Evolutionary conservation across 768 basidiomycete genomes (phyloP), one percentile per base, ranked within the genome.

Genomic region (Mycena filopes): DNA sequence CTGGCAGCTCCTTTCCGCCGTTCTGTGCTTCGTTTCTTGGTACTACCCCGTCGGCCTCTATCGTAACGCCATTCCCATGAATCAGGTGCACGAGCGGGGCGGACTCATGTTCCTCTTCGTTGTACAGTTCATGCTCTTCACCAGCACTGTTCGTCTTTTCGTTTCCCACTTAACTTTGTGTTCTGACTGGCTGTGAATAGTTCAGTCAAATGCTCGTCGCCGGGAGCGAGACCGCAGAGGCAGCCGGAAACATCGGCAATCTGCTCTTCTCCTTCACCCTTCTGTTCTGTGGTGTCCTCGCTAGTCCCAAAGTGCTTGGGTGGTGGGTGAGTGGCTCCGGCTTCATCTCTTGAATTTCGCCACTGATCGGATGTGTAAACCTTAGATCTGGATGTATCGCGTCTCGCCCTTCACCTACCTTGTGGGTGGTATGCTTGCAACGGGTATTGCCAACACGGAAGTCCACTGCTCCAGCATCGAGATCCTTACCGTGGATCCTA

Each of bases 391-490:
- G 76, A 78, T 81, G 78, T 82, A 81, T 54, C 66, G 73, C 18
- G 46, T 77, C 21, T 78, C 78, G 31, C 77, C 79, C 1, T 74
- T 74, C 68, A 75, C 72, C 3, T 81, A 81, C 50, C 54, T 82
- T 25, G 72, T 80, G 26, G 76, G 76, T 10, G 80, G 74, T 28
- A 69, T 78, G 57, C 58, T 76, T 26, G 46, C 70, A 8, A 70
- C 69, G n/a, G 73, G 73, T 15, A 46, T 75, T 25, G 73, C 74
- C 40, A 72, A 80, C 23, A 46, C 53, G 6, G 49, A 70, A 0
- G 76, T 88, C 42, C 75, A 70, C 8, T 93, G 92, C 75, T 74
- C 86, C 1, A 55, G 75, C 1, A 72, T 76, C 54, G 92, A 93
- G 75, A 78, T 84, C 29, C 83, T 87, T 50, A 71, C 72, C 11